Evolutionary conservation across 2,329 filamentous ascomycete genomes (phyloP), one percentile per base, ranked within the genome.

Genomic region (Coniella vitis): DNA sequence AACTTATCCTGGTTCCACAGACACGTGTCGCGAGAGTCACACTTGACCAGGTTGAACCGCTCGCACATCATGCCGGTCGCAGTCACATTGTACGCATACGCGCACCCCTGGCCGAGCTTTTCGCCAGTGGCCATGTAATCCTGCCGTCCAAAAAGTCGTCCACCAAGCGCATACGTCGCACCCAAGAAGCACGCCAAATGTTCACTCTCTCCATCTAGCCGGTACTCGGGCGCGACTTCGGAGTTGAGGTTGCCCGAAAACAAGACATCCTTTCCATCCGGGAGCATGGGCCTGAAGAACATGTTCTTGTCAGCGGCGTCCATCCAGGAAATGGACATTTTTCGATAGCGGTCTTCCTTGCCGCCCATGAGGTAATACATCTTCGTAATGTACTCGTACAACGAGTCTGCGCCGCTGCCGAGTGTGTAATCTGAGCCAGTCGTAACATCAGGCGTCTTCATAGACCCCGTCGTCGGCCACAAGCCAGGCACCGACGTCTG

Each of bases 151-250:
- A 86, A 78, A 21, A 88, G 68, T 52, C 75, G 78, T 1, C 84
- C 80, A 1, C 78, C 82, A 32, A 90, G 73, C 1, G 72, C 84
- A 39, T 86, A 82, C 70, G 85, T 82, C 9, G 84, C 86, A 7
- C 85, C 85, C 3, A 78, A 70, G 60, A 87, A 90, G 63, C 85
- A 90, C 3, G 76, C 75, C 2, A 87, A 69, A 60, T 89, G 86
- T 50, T 83, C 60, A 32, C 52, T 58, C 48, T 65, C 57, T 7
- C 60, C 55, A n/a, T 64, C 62, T 3, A 67, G 55, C n/a, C 38
- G 65, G 13, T 65, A 58, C 13, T 70, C 40, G 5, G 57, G 54
- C 17, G 55, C 37, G n/a, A 47, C 47, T 4, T 38, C 42, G 2
- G 55, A 56, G 48, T 60, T 60, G 12, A 60, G 54, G 20, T 56